These are phyloP conservation scores for Ceratobasidium sp. DNA, from an alignment of 1,284 basidiomycete genomes.

Conservation along the genomic window DNA sequence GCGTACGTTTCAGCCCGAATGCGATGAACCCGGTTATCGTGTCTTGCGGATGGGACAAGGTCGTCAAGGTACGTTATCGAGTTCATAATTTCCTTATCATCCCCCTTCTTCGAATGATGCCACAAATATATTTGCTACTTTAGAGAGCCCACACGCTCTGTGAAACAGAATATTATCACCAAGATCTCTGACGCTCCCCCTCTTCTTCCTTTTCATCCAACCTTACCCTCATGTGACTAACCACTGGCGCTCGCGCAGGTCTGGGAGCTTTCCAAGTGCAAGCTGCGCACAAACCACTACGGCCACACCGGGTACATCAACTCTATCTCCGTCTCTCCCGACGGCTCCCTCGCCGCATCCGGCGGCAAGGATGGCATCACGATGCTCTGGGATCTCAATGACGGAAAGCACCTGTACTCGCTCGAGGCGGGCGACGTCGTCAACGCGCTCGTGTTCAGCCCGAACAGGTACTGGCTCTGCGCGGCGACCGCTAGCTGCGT, in stretches of 20 bases:
- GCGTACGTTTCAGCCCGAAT: conserved; percentile 99
- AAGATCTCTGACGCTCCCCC: conserved; percentile 71
- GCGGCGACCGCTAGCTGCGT: conserved; percentile 97
- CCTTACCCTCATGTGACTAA: not conserved
- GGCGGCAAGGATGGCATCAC: conserved; percentile 99
- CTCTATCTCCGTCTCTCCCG: conserved; percentile 98
- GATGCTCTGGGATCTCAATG: conserved; percentile 99
- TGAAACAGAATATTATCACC: conserved; percentile 79
- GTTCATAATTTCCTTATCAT: conserved; percentile 44
- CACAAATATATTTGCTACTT: conserved; percentile 84
- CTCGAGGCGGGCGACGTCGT: conserved; percentile 98
- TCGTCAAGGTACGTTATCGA: conserved; percentile 88
- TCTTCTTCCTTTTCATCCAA: conserved; percentile 3
- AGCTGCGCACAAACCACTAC: conserved; percentile 99
- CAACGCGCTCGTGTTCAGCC: conserved; percentile 99
- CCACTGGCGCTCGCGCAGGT: conserved; percentile 68
- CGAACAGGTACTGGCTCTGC: conserved; percentile 99
- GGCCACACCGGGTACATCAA: conserved; percentile 99
- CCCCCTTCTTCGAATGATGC: conserved; percentile 58
- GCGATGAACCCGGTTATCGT: conserved; percentile 98
- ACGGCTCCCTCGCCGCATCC: conserved; percentile 98
- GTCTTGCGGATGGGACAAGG: conserved; percentile 99
- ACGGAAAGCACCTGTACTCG: conserved; percentile 99
- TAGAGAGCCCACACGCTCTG: conserved; percentile 70
- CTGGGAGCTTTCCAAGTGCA: conserved; percentile 99